These are phyloP conservation scores for Dothideomycetidae sp. DNA, from an alignment of 2,329 filamentous ascomycete genomes.

Conservation along the genomic window DNA sequence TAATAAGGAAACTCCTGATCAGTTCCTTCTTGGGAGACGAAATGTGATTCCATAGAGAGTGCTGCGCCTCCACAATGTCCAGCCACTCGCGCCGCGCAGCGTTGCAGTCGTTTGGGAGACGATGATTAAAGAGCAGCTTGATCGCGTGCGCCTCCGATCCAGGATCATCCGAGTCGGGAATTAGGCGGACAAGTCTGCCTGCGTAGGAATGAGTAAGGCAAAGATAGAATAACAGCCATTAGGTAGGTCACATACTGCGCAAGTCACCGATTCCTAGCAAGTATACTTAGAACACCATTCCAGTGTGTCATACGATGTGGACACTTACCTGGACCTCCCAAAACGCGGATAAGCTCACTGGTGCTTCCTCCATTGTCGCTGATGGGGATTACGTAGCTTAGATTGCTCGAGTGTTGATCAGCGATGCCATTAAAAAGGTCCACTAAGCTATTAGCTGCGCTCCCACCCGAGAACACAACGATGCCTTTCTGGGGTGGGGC, in stretches of 20 bases:
- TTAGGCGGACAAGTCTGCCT: constrained; percentile 77
- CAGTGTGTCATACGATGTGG: constrained; percentile 16
- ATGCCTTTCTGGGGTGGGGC: constrained; percentile 37
- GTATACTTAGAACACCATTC: constrained; percentile 1
- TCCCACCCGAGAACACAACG: constrained; percentile 82
- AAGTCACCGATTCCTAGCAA: constrained; percentile 61
- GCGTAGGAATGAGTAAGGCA: constrained; percentile 1
- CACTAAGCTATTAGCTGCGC: constrained; percentile 85
- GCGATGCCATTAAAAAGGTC: constrained; percentile 61
- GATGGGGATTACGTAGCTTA: constrained; percentile 86
- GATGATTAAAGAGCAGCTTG: constrained; percentile 74
- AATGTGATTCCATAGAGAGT: constrained; percentile 53
- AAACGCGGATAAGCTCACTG: constrained; percentile 83
- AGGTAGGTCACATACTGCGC: constrained; percentile 42
- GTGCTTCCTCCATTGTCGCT: constrained; percentile 92
- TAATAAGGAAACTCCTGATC: constrained; percentile 36
- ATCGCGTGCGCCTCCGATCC: constrained; percentile 58
- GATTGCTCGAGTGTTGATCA: constrained; percentile 48
- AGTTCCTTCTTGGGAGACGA: constrained; percentile 38
- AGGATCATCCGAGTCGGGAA: constrained; percentile 48
- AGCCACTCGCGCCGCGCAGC: constrained; percentile 69
- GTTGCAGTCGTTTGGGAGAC: constrained; percentile 49
- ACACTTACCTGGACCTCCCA: constrained; percentile 75
- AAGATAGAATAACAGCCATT: not conserved
- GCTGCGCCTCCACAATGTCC: constrained; percentile 71